Conservation (phyloP, 352 stramenopile genomes). For the Phytophthora ohioensis region DNA sequence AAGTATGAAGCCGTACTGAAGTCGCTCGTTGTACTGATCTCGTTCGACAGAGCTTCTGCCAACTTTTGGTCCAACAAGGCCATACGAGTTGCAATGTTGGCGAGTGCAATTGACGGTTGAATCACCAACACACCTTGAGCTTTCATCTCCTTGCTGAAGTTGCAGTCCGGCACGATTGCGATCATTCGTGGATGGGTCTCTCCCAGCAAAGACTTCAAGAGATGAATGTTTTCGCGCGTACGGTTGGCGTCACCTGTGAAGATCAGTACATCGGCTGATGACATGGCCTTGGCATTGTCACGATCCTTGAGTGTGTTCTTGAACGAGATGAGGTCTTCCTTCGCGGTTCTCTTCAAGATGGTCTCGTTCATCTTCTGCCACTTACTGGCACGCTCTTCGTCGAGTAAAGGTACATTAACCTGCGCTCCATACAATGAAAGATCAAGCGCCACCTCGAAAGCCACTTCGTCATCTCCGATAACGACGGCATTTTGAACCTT, state of each 20-base stretch:
- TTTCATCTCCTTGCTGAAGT: constrained; percentile 58
- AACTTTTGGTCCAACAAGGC: constrained; percentile 59
- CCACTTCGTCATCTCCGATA: constrained; percentile 66
- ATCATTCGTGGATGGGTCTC: constrained; percentile 61
- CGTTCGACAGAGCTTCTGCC: constrained; percentile 46
- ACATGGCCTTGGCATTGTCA: constrained; percentile 46
- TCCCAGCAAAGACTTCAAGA: constrained; percentile 51
- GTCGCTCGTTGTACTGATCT: constrained; percentile 57
- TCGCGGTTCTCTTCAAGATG: constrained; percentile 55
- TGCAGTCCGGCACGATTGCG: constrained; percentile 55
- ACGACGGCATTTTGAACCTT: constrained; percentile 63
- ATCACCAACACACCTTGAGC: constrained; percentile 65
- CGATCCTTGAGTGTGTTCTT: constrained; percentile 70
- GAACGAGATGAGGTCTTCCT: constrained; percentile 69
- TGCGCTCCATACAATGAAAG: constrained; percentile 67
- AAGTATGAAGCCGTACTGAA: constrained; percentile 68
- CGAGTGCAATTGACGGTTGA: constrained; percentile 69
- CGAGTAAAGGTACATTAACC: constrained; percentile 66
- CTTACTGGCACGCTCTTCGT: constrained; percentile 61
- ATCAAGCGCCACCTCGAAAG: constrained; percentile 68
- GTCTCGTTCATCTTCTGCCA: constrained; percentile 71
- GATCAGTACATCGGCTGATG: constrained; percentile 61
- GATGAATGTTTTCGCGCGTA: constrained; percentile 59
- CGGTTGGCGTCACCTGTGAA: constrained; percentile 63
- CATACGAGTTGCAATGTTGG: constrained; percentile 75